Conservation (phyloP, 1,284 basidiomycete species). For the Ganoderma sinense region DNA sequence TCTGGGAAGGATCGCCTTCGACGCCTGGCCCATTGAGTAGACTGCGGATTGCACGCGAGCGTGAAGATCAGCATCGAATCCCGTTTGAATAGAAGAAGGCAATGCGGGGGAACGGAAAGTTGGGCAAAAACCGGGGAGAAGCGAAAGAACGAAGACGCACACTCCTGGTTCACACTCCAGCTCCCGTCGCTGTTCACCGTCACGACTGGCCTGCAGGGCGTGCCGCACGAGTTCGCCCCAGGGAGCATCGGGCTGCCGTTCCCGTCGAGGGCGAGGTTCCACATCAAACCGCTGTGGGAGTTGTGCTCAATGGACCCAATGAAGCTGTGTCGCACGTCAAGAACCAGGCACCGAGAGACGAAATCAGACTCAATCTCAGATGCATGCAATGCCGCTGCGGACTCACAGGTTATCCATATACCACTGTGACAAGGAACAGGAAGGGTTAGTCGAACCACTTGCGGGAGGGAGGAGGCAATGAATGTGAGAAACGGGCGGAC, state of each 20-base stretch:
- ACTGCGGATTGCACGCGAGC: slow-evolving; percentile 46
- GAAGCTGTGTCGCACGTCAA: slow-evolving; percentile 38
- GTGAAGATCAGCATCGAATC: background rate
- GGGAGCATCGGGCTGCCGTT: slow-evolving; percentile 70
- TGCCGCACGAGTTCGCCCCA: slow-evolving; percentile 66
- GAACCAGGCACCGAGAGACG: background rate
- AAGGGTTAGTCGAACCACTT: background rate
- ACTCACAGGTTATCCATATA: slow-evolving; percentile 73
- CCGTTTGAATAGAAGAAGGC: background rate
- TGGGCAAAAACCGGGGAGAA: background rate
- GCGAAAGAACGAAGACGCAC: slow-evolving; percentile 45
- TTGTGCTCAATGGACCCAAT: slow-evolving; percentile 56
- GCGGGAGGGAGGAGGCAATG: background rate
- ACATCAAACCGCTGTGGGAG: slow-evolving; percentile 62
- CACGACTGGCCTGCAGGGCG: slow-evolving; percentile 69
- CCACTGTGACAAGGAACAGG: slow-evolving; percentile 18
- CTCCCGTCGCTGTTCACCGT: slow-evolving; percentile 70
- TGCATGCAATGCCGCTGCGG: background rate
- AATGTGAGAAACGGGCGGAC: slow-evolving; percentile 40
- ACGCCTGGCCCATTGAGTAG: slow-evolving; percentile 78
- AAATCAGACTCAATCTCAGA: slow-evolving; percentile 4
- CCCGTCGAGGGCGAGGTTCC: slow-evolving; percentile 70
- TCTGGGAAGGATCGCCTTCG: slow-evolving; percentile 74
- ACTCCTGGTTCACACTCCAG: slow-evolving; percentile 76
- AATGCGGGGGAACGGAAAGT: background rate